Percentiles rank a stretch among this genome's conserved stretches.
phyloP scores from a whole-genome alignment of 2,329 filamentous ascomycete species.

The Fusarium staphyleae region DNA sequence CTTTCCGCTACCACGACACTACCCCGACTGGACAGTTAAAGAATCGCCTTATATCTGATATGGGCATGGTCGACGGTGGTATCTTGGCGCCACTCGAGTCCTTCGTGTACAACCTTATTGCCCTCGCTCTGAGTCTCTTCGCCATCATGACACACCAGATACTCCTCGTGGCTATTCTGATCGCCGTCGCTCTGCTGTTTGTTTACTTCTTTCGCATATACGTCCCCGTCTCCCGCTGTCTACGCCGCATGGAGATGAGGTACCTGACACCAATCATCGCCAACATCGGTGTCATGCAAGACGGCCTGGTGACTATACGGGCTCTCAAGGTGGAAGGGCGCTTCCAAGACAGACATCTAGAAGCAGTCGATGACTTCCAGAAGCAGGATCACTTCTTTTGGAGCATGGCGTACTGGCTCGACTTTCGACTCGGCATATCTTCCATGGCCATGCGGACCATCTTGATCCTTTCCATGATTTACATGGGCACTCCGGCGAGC shows the following conservation, averaged over 20 bases:
- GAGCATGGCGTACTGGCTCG: slow-evolving; percentile 85
- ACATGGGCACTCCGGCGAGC: slow-evolving; percentile 76
- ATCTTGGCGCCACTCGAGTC: slow-evolving; percentile 76
- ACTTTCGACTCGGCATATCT: slow-evolving; percentile 69
- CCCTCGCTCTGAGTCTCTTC: slow-evolving; percentile 74
- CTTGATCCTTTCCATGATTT: slow-evolving; percentile 77
- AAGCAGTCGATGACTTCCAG: slow-evolving; percentile 86
- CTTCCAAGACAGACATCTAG: slow-evolving; percentile 81
- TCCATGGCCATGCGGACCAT: slow-evolving; percentile 77
- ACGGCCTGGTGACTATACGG: slow-evolving; percentile 85
- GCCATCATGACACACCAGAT: slow-evolving; percentile 85
- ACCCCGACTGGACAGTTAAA: slow-evolving; percentile 89
- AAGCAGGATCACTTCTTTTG: slow-evolving; percentile 98
- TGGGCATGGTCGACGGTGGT: slow-evolving; percentile 87
- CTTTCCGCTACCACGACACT: slow-evolving; percentile 89
- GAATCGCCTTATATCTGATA: slow-evolving; percentile 91
- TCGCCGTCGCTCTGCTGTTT: slow-evolving; percentile 72
- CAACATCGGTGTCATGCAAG: slow-evolving; percentile 87
- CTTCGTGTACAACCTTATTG: slow-evolving; percentile 74
- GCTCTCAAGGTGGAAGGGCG: slow-evolving; percentile 80
- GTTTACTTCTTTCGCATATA: slow-evolving; percentile 78
- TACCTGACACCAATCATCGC: slow-evolving; percentile 88
- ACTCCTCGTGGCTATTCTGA: slow-evolving; percentile 74
- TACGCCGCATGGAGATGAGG: slow-evolving; percentile 87
- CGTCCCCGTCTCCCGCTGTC: slow-evolving; percentile 81